Evolutionary conservation across 1,139 yeast species (phyloP).

Genomic region (Starmera stellimalicola): DNA sequence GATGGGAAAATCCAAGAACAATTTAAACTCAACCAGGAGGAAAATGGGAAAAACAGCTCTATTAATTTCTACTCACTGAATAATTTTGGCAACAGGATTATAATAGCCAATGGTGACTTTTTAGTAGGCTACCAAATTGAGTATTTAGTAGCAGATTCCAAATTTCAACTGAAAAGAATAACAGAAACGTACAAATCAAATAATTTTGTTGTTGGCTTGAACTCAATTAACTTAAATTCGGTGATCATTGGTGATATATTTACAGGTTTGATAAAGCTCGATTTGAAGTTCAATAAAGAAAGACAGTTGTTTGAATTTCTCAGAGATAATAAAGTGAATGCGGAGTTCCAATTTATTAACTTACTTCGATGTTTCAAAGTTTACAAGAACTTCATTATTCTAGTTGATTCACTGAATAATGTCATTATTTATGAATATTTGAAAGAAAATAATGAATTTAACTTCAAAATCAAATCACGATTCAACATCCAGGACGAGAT

Average conservation of each 20-base stretch:
- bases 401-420: constrained; percentile 12
- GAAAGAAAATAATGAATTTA: not conserved
- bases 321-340: not conserved
- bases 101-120: constrained; percentile 16
- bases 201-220: constrained; percentile 9
- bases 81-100: constrained; percentile 14
- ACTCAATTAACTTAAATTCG: constrained; percentile 11
- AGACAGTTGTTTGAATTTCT: not conserved
- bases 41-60: constrained; percentile 7
- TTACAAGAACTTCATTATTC: constrained; percentile 4
- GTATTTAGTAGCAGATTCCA: constrained; percentile 15
- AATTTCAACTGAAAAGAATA: constrained; percentile 12
- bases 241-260: constrained; percentile 14
- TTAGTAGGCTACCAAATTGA: constrained; percentile 14
- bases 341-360: not conserved
- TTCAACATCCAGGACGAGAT: constrained; percentile 15
- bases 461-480: constrained; percentile 2
- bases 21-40: constrained; percentile 1
- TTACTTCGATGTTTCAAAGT: constrained; percentile 6
- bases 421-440: constrained; percentile 1
- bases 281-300: constrained; percentile 7
- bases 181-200: constrained; percentile 8
- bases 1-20: constrained; percentile 14
- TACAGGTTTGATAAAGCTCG: constrained; percentile 7
- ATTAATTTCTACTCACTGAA: constrained; percentile 10